phyloP scores from a whole-genome alignment of 768 basidiomycete species.

The Leucosporidium scottii region DNA sequence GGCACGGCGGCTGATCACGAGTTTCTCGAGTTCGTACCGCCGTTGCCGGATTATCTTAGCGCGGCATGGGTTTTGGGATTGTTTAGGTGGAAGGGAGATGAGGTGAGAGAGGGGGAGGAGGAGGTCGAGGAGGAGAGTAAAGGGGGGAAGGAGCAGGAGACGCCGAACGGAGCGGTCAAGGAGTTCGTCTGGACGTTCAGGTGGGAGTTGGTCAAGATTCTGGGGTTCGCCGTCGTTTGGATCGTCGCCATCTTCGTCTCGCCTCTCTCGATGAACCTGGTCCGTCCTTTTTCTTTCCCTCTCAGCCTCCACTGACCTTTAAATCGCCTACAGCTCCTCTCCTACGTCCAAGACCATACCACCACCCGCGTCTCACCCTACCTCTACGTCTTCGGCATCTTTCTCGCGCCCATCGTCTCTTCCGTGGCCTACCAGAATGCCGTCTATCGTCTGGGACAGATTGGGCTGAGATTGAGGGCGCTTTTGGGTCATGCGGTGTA shows the following conservation, averaged over 20 bases:
- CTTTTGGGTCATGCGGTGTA: slow-evolving; percentile 12
- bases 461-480: slow-evolving; percentile 15
- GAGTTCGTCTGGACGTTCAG: slow-evolving; percentile 14
- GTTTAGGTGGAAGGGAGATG: not conserved
- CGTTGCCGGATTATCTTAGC: not conserved
- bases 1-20: not conserved
- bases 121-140: not conserved
- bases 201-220: slow-evolving; percentile 1
- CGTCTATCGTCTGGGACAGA: slow-evolving; percentile 17
- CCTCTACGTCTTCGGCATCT: slow-evolving; percentile 21
- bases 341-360: slow-evolving; percentile 21
- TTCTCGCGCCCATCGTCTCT: slow-evolving; percentile 16
- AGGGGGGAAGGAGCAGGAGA: no score
- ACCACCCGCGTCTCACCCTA: slow-evolving; percentile 19
- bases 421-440: slow-evolving; percentile 25
- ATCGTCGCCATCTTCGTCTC: slow-evolving; percentile 24
- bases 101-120: not conserved
- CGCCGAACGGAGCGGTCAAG: no score
- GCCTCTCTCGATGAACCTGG: slow-evolving; percentile 28
- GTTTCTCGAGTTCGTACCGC: not conserved
- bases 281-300: not conserved
- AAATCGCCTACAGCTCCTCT: slow-evolving; percentile 9
- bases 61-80: not conserved
- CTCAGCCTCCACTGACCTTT: not conserved
- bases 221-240: slow-evolving; percentile 20